Conservation (phyloP, 345 rosid genomes). For the Euphorbia lathyris region DNA sequence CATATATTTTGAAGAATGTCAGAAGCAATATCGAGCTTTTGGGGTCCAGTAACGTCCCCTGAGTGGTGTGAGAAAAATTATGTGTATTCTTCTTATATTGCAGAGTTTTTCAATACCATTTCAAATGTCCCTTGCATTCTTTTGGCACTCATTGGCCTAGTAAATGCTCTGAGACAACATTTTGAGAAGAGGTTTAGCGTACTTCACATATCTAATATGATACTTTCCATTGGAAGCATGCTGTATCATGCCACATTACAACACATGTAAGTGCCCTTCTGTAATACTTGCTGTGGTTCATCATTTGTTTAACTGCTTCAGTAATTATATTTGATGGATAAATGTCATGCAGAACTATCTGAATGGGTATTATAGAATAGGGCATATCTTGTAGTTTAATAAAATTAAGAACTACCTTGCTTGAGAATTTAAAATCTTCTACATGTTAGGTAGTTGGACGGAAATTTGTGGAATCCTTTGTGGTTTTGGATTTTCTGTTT, state of each 20-base stretch:
- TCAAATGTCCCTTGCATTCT: constrained; percentile 76
- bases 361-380: background rate
- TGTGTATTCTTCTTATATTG: constrained; percentile 66
- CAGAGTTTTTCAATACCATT: constrained; percentile 83
- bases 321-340: background rate
- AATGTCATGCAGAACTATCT: background rate
- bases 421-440: background rate
- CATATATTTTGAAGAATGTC: constrained; percentile 49
- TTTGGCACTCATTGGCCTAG: constrained; percentile 76
- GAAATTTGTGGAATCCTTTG: background rate
- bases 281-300: background rate
- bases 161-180: constrained; percentile 77
- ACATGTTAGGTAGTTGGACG: background rate
- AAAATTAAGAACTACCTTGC: background rate
- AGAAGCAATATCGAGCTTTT: constrained; percentile 68
- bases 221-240: constrained; percentile 92
- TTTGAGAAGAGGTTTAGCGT: constrained; percentile 94
- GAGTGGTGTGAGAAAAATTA: constrained; percentile 93
- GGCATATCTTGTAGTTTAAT: background rate
- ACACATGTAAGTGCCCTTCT: constrained; percentile 52
- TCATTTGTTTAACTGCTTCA: background rate
- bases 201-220: constrained; percentile 86
- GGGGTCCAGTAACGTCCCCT: constrained; percentile 92
- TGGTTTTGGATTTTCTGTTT: background rate
- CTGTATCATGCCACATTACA: constrained; percentile 80